Evolutionary conservation across 495 filamentous ascomycete species (phyloP).

Genomic region (Aspergillus cristatus): DNA sequence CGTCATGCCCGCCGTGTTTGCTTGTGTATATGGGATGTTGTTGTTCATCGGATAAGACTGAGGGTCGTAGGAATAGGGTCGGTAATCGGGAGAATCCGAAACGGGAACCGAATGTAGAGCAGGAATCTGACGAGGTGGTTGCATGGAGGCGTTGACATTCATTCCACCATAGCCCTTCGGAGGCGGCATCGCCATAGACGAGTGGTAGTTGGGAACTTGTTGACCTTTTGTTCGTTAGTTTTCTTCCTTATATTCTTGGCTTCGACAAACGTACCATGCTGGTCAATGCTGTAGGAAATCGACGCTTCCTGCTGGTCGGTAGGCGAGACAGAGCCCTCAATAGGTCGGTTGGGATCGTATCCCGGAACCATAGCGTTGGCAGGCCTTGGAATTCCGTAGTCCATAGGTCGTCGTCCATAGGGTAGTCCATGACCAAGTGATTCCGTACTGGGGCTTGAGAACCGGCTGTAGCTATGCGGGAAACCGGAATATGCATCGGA

Average conservation of each 20-base stretch:
- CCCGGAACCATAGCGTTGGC: constrained; percentile 20
- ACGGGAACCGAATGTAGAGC: constrained; percentile 24
- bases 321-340: constrained; percentile 35
- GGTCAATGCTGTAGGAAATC: constrained; percentile 15
- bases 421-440: constrained; percentile 19
- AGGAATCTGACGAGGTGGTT: constrained; percentile 20
- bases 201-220: constrained; percentile 25
- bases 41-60: constrained; percentile 20
- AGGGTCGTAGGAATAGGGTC: constrained; percentile 27
- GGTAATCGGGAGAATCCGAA: constrained; percentile 29
- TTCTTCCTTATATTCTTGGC: neutral
- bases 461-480: constrained; percentile 21
- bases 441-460: constrained; percentile 20
- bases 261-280: constrained; percentile 6
- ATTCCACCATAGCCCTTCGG: constrained; percentile 21
- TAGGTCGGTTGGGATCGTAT: constrained; percentile 24
- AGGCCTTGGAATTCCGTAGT: constrained; percentile 23
- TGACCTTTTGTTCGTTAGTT: constrained; percentile 17
- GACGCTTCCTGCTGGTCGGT: constrained; percentile 23
- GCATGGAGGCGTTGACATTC: constrained; percentile 25
- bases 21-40: constrained; percentile 23
- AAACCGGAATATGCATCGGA: constrained; percentile 30
- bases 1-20: constrained; percentile 30
- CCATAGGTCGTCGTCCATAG: constrained; percentile 27
- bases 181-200: constrained; percentile 22